Percentiles rank a stretch among this genome's conserved stretches.
Evolutionary conservation across 257 asterid species (phyloP).

Genomic region (Prunella vulgaris): DNA sequence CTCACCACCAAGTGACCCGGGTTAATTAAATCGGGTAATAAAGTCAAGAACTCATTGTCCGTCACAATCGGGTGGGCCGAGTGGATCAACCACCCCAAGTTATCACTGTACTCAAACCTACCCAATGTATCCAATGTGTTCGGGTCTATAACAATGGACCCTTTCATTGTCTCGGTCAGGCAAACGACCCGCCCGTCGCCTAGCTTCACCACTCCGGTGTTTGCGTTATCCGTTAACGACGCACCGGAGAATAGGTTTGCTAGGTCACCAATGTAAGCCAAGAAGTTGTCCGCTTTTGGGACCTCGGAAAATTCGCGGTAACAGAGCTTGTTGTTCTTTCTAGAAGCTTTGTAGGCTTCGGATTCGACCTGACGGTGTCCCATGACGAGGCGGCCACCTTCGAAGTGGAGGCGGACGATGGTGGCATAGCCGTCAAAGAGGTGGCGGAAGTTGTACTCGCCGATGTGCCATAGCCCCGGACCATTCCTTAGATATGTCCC

Average conservation of each 20-base stretch:
- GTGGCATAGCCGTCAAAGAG: conserved; percentile 98
- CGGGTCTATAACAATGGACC: conserved; percentile 71
- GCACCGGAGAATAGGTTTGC: conserved; percentile 90
- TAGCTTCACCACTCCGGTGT: conserved; percentile 83
- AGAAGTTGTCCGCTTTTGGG: conserved; percentile 68
- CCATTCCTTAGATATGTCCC: conserved; percentile 96
- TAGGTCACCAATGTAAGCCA: conserved; percentile 71
- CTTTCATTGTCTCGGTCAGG: conserved; percentile 82
- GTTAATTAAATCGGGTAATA: conserved; percentile 73
- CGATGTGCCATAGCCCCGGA: conserved; percentile 93
- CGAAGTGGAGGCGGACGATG: conserved; percentile 74
- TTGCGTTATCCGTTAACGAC: conserved; percentile 83
- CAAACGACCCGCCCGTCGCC: conserved; percentile 92
- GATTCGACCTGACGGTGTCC: conserved; percentile 87
- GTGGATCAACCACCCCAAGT: conserved; percentile 69
- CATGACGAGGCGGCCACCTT: conserved; percentile 59
- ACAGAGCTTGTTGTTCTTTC: conserved; percentile 57
- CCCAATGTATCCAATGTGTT: conserved; percentile 62
- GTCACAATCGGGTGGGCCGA: conserved; percentile 97
- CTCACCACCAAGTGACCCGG: conserved; percentile 76
- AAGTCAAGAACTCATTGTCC: conserved; percentile 52
- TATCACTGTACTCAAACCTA: conserved; percentile 59
- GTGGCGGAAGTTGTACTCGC: conserved; percentile 85
- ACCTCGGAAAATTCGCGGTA: conserved; percentile 85
- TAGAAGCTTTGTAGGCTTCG: conserved; percentile 86